These are phyloP conservation scores for Trichosporon sp. DNA, from an alignment of 1,284 basidiomycete genomes.

Conservation along the genomic window DNA sequence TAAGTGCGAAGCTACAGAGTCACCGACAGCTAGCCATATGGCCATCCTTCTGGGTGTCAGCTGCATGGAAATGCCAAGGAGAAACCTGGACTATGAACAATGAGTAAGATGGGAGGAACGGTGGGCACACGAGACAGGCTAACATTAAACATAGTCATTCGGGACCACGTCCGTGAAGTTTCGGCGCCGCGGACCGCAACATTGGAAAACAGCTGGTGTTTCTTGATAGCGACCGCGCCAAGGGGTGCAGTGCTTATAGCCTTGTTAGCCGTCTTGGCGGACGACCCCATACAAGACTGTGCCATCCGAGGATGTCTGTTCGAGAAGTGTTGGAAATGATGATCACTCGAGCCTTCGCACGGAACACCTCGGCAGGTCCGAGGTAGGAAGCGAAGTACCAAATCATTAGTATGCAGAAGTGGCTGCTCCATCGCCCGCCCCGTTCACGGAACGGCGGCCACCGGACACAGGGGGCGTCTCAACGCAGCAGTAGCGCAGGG, in stretches of 20 bases:
- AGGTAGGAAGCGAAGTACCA: not conserved
- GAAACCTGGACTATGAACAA: too few species aligned
- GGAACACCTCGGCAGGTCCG: not conserved
- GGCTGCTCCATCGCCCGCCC: not conserved
- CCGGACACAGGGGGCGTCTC: not conserved
- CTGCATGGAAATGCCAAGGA: not conserved
- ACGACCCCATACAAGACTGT: too few species aligned
- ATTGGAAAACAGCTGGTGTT: not conserved
- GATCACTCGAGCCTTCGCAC: not conserved
- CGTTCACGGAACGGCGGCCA: not conserved
- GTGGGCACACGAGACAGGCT: not conserved
- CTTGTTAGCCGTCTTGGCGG: too few species aligned
- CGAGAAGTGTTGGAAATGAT: not conserved
- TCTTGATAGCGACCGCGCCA: too few species aligned
- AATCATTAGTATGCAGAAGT: not conserved
- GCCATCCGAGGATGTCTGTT: too few species aligned
- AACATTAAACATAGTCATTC: not conserved
- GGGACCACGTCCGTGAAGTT: not conserved
- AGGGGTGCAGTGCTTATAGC: too few species aligned
- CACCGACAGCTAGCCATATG: too few species aligned
- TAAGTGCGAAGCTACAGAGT: too few species aligned
- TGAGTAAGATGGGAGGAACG: not conserved
- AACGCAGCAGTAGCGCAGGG: not conserved
- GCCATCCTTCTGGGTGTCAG: not conserved
- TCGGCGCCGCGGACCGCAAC: not conserved